Conservation (phyloP, 176 grass and related monocot genomes). For the Lolium multiflorum region DNA sequence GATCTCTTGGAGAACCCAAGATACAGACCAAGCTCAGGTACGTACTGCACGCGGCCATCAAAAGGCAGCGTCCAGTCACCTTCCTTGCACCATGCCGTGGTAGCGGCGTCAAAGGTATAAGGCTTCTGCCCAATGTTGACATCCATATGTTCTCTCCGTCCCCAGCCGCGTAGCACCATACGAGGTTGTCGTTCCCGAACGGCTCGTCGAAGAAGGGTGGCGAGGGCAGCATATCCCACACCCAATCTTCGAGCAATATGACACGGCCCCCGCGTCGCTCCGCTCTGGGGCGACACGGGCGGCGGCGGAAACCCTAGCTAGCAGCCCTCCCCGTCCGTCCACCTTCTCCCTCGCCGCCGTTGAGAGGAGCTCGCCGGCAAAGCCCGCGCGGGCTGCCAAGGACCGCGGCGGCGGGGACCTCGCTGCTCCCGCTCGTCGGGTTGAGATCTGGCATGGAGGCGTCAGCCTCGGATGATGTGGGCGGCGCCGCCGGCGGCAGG, state of each 20-base stretch:
- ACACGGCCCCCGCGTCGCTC: too few relatives aligned
- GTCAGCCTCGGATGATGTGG: too few relatives aligned
- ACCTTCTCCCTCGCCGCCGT: too few relatives aligned
- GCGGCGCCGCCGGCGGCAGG: too few relatives aligned
- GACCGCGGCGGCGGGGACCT: too few relatives aligned
- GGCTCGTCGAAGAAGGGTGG: background rate
- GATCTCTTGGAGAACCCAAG: background rate
- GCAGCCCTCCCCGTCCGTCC: too few relatives aligned
- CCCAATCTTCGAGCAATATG: background rate
- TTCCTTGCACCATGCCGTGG: background rate
- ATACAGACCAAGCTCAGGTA: background rate
- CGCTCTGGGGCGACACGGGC: too few relatives aligned
- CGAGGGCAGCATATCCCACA: background rate
- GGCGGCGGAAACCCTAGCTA: too few relatives aligned
- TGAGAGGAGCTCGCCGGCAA: too few relatives aligned
- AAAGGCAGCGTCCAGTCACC: slow-evolving; percentile 3
- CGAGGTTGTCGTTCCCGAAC: background rate
- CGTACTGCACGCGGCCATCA: background rate
- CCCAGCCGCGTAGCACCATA: background rate
- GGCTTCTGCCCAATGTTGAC: background rate
- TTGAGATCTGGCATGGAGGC: too few relatives aligned
- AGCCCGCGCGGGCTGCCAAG: too few relatives aligned
- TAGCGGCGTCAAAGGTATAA: background rate
- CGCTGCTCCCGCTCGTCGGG: too few relatives aligned
- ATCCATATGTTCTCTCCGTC: background rate